Evolutionary conservation across 2,329 filamentous ascomycete genomes (phyloP), one percentile per base, ranked within the genome.

Genomic region (Fusarium stilboides): DNA sequence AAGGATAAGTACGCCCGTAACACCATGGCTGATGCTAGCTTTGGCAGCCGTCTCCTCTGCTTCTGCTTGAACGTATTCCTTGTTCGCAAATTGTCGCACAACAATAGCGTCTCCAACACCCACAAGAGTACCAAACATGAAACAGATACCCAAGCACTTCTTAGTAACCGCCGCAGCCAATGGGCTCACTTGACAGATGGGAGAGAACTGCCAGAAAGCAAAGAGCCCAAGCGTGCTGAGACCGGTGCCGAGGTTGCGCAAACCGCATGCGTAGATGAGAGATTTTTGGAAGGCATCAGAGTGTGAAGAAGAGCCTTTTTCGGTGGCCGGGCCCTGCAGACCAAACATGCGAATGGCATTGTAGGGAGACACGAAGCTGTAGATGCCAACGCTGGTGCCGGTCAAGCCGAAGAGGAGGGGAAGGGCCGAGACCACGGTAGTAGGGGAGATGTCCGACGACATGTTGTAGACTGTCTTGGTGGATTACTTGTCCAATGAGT

Each of bases 181-280:
- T 0, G 66, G 57, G 19, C 53, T 68, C 5, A 46, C 45, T 12
- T 26, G 57, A 0, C 66, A 69, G 5, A 67, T 37, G 0, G 62
- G 62, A 0, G 66, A 70, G 28, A 70, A 58, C n/a, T 67, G 42
- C 66, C 62, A 69, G 28, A 67, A 69, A 8, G 62, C 62, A 12
- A 47, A 70, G 6, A 70, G 52, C 6, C 66, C 37, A 12, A 69
- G 62, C n/a, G 50, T 58, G 14, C 47, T 62, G 13, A 69, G 49
- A 4, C 66, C 57, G 0, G 12, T 24, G 8, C 66, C 66, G 1
- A 69, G 14, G 15, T 69, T 63, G 19, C 66, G 62, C 5, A 69
- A n/a, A 6, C 66, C 66, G 6, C 19, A 43, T 5, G 44, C 26
- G 20, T 69, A 69, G 28, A 69, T 49, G n/a, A 55, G 20, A 6